A percentile compares a stretch with the other conserved stretches of the same genome.
phyloP scores from a whole-genome alignment of 1,284 basidiomycete species.

The Naganishia albida region DNA sequence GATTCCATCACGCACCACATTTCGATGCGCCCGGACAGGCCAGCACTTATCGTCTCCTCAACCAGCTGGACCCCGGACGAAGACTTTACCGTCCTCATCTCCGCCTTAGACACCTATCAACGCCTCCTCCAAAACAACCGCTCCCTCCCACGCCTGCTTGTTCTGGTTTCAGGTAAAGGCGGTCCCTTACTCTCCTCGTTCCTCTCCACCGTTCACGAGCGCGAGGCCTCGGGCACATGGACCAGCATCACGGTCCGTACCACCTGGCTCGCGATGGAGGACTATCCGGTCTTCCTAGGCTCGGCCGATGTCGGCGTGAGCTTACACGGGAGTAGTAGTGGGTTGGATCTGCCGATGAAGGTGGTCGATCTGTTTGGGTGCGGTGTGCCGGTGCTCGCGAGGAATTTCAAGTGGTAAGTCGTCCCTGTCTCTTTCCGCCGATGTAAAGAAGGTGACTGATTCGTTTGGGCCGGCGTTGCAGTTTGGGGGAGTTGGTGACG shows the following conservation, averaged over 20 bases:
- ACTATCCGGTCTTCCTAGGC: constrained; percentile 83
- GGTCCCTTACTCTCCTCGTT: constrained; percentile 75
- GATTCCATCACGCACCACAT: constrained; percentile 28
- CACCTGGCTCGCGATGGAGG: constrained; percentile 80
- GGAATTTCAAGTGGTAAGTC: constrained; percentile 77
- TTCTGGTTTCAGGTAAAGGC: constrained; percentile 91
- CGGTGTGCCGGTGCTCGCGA: constrained; percentile 85
- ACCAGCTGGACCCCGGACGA: constrained; percentile 99
- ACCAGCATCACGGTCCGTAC: constrained; percentile 78
- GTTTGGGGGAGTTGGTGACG: constrained; percentile 82
- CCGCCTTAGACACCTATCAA: constrained; percentile 65
- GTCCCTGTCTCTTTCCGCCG: not conserved
- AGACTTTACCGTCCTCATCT: constrained; percentile 81
- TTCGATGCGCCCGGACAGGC: constrained; percentile 60
- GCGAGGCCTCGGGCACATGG: constrained; percentile 68
- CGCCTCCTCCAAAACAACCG: constrained; percentile 35
- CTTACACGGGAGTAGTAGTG: constrained; percentile 86
- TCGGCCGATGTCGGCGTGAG: constrained; percentile 90
- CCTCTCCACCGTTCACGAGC: constrained; percentile 63
- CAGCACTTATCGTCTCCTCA: constrained; percentile 84
- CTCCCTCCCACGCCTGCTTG: constrained; percentile 70
- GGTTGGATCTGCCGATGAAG: constrained; percentile 96
- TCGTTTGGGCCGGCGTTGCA: constrained; percentile 50
- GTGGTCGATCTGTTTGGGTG: constrained; percentile 99
- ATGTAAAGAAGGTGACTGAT: not conserved